Conservation (phyloP, 2,329 filamentous ascomycete species). For the Pestalotiopsis sp. region DNA sequence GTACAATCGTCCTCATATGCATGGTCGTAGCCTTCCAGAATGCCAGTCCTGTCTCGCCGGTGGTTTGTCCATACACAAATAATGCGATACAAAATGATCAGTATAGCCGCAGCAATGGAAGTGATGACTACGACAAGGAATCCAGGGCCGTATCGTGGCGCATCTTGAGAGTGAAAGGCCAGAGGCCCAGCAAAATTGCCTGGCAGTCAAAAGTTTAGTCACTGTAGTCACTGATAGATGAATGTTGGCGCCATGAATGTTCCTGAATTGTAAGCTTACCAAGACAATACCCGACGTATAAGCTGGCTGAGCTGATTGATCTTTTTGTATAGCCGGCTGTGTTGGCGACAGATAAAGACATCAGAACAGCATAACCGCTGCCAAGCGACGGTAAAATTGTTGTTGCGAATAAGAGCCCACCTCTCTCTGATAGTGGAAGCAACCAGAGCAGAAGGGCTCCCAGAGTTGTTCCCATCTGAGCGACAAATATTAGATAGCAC, state of each 20-base stretch:
- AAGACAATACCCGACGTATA: slow-evolving; percentile 6
- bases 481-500: slow-evolving; percentile 39
- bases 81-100: not conserved
- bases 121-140: not conserved
- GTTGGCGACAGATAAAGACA: slow-evolving; percentile 51
- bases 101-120: not conserved
- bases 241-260: too few species aligned
- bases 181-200: not conserved
- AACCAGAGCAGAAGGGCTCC: slow-evolving; percentile 44
- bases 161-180: not conserved
- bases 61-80: not conserved
- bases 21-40: slow-evolving; percentile 2
- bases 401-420: slow-evolving; percentile 48
- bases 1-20: slow-evolving; percentile 6
- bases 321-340: slow-evolving; percentile 5
- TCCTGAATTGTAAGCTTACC: not conserved
- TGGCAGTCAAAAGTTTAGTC: not conserved
- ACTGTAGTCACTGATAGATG: too few species aligned
- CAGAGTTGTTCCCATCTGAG: slow-evolving; percentile 42
- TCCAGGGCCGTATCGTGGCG: slow-evolving; percentile 1
- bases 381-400: slow-evolving; percentile 47
- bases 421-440: slow-evolving; percentile 40
- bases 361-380: slow-evolving; percentile 50
- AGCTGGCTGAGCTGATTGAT: not conserved
- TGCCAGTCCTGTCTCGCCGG: not conserved